Base-by-base conservation (phyloP, 768 basidiomycete genomes). In the Russula virescens region DNA sequence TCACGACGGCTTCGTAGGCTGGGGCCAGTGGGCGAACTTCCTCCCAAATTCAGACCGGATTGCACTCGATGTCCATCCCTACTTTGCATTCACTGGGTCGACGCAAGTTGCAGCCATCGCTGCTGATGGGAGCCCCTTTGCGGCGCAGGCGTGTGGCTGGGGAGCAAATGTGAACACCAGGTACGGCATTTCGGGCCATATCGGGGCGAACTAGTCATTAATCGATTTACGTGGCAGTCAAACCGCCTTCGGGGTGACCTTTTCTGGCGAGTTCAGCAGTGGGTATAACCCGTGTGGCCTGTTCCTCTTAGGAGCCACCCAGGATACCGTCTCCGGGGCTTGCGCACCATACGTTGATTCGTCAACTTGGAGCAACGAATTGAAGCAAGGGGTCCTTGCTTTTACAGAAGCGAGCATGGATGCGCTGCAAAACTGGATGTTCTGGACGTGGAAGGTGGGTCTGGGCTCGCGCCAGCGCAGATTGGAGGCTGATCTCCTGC, bases 231-330 rank as follows among this genome's bases (percentile, higher is more conserved):
- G 31, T 43, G 31, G 23, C 52, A 80, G 79, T 70, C 81, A 72
- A 71, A 73, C 68, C 61, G 71, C 74, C 9, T 90, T 91, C 68
- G 93, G 93, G 11, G 73, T 93, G 45, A 84, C 84, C 16, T 70
- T 87, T 26, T 84, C 84, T 0, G 93, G 90, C 47, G 93, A 95
- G 73, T 93, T 87, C 73, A 83, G 87, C 56, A 79, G 79, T 2
- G 86, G 83, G 11, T 79, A 77, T 68, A 90, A 87, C 69, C 78
- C 83, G 56, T 90, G 89, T 68, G 88, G 85, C 14, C 74, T 81
- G 54, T 82, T 71, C 71, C 75, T 76, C 64, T 78, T 75, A 45
- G 75, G 72, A 53, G 70, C 76, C 46, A 55, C 64, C 3, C 62
- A 69, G 19, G 69, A 73, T 1, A 61, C 61, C 26, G 59, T 28